Evolutionary conservation across 768 basidiomycete genomes (phyloP).

Genomic region (Russula vinacea): DNA sequence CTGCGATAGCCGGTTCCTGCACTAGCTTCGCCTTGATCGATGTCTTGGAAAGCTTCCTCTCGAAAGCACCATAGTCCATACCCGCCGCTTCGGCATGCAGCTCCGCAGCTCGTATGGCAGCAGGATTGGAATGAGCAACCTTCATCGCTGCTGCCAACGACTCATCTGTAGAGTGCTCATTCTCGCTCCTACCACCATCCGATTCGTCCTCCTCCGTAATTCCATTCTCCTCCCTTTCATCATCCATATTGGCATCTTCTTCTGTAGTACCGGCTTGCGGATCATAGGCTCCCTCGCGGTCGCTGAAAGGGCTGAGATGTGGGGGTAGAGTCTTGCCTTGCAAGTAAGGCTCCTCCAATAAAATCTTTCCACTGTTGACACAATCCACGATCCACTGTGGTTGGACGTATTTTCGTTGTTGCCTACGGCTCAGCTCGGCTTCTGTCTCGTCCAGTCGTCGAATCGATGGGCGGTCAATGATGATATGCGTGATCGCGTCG

Average conservation of each 20-base stretch:
- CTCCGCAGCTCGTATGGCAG: slow-evolving; percentile 80
- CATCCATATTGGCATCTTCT: slow-evolving; percentile 37
- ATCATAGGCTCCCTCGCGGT: slow-evolving; percentile 72
- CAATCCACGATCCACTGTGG: slow-evolving; percentile 99
- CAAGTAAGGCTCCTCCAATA: slow-evolving; percentile 80
- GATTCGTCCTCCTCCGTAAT: slow-evolving; percentile 36
- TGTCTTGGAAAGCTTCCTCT: slow-evolving; percentile 66
- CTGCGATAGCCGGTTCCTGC: slow-evolving; percentile 37
- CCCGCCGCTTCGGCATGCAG: slow-evolving; percentile 89
- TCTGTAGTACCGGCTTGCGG: slow-evolving; percentile 46
- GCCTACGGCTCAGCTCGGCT: slow-evolving; percentile 58
- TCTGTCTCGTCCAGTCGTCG: slow-evolving; percentile 48
- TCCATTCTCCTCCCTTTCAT: slow-evolving; percentile 36
- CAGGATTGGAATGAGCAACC: slow-evolving; percentile 53
- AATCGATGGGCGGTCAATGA: slow-evolving; percentile 82
- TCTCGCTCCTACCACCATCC: slow-evolving; percentile 25
- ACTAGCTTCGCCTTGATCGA: slow-evolving; percentile 43
- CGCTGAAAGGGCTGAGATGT: slow-evolving; percentile 94
- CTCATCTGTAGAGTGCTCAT: slow-evolving; percentile 34
- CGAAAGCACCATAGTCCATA: slow-evolving; percentile 74
- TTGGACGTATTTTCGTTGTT: slow-evolving; percentile 83
- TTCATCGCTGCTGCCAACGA: slow-evolving; percentile 38
- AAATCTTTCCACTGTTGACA: slow-evolving; percentile 80
- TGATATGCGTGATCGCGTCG: slow-evolving; percentile 86
- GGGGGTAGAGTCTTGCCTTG: slow-evolving; percentile 88